Percentiles rank a stretch among this genome's conserved stretches.
Conservation (phyloP, 768 basidiomycete species). For the Tulasnella calospora region DNA sequence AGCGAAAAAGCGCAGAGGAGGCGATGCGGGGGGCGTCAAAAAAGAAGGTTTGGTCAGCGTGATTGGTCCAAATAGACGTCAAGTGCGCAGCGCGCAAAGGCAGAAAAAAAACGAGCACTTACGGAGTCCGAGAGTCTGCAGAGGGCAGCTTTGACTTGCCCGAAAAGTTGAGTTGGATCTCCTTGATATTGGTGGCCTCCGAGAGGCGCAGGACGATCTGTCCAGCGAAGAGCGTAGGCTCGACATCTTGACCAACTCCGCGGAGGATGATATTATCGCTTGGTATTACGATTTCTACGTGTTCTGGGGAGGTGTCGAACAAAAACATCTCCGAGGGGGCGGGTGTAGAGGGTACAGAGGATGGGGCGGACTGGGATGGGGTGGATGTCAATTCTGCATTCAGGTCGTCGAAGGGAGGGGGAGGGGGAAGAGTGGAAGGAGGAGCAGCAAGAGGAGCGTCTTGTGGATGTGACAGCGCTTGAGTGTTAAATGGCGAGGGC, state of each 20-base stretch:
- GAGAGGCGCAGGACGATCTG: constrained; percentile 71
- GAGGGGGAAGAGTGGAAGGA: neutral
- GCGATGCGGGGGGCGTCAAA: constrained; percentile 10
- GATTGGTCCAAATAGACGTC: constrained; percentile 4
- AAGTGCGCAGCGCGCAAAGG: constrained; percentile 19
- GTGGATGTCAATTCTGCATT: neutral
- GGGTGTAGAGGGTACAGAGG: constrained; percentile 18
- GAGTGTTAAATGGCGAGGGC: neutral
- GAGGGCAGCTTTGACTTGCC: constrained; percentile 75
- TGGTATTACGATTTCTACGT: constrained; percentile 71
- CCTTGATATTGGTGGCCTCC: constrained; percentile 78
- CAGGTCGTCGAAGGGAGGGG: neutral
- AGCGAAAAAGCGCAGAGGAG: neutral
- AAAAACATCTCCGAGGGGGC: constrained; percentile 14
- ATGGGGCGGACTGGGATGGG: neutral
- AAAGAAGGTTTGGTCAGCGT: constrained; percentile 26
- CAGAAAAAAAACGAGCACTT: constrained; percentile 24
- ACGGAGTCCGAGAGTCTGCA: constrained; percentile 39
- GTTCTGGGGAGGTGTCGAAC: constrained; percentile 28
- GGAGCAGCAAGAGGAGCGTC: neutral
- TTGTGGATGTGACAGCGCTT: neutral
- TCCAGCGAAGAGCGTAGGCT: constrained; percentile 75
- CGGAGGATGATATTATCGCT: constrained; percentile 63
- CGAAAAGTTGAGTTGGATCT: constrained; percentile 76
- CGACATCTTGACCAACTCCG: constrained; percentile 77